phyloP scores from a whole-genome alignment of 192 early-diverging fungal species.

The Powellomyces hirtus region DNA sequence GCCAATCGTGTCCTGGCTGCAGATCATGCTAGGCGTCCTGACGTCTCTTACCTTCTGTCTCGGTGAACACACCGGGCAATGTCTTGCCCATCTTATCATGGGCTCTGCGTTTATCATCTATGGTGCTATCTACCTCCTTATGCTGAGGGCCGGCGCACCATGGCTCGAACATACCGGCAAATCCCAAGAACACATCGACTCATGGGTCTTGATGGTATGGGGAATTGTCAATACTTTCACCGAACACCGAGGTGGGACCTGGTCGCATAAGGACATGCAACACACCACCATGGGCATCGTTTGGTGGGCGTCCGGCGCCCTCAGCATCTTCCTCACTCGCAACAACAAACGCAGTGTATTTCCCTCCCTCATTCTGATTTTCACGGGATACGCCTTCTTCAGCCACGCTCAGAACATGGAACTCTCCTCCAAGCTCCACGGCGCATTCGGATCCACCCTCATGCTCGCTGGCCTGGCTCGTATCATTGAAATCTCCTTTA shows the following conservation, averaged over 20 bases:
- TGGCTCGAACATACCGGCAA: not conserved
- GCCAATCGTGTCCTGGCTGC: not conserved
- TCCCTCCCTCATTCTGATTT: not conserved
- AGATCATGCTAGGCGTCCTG: constrained; percentile 11
- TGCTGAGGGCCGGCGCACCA: not conserved
- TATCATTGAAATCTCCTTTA: constrained; percentile 4
- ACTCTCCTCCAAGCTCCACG: constrained; percentile 2
- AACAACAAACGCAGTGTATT: not conserved
- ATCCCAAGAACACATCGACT: constrained; percentile 3
- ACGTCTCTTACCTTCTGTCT: not conserved
- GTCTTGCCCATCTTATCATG: constrained; percentile 13
- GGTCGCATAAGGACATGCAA: constrained; percentile 15
- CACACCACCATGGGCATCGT: constrained; percentile 13
- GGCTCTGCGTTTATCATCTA: constrained; percentile 3
- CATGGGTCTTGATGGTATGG: constrained; percentile 5
- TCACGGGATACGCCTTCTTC: constrained; percentile 6
- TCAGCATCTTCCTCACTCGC: not conserved
- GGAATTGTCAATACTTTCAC: constrained; percentile 12
- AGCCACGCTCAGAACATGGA: constrained; percentile 1
- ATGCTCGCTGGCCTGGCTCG: constrained; percentile 10
- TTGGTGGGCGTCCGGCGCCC: constrained; percentile 3
- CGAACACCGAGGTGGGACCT: constrained; percentile 8
- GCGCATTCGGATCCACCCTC: not conserved
- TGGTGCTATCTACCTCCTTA: not conserved
- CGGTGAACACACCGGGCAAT: constrained; percentile 1